Evolutionary conservation across 441 rosid species (phyloP).

Genomic region (Corymbia citriodora): DNA sequence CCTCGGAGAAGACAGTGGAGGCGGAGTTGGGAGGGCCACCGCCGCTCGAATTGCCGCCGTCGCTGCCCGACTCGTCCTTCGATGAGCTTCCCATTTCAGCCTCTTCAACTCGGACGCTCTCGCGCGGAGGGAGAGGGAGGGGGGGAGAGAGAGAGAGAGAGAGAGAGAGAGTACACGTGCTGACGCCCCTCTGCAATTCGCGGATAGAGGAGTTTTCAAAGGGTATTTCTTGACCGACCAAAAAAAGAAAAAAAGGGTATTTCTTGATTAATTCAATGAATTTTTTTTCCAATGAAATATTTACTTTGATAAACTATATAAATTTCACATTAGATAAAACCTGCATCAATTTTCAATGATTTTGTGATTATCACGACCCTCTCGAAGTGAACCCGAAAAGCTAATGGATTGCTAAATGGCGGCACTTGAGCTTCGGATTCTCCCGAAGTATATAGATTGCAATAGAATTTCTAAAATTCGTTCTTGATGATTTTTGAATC

Average conservation of each 20-base stretch:
- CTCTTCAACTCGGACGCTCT: background rate
- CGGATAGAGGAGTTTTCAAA: background rate
- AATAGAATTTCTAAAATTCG: background rate
- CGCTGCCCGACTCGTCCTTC: constrained; percentile 47
- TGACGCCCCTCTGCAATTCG: background rate
- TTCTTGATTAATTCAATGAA: background rate
- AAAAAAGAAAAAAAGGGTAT: too few species aligned
- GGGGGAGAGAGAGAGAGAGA: background rate
- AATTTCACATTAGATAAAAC: background rate
- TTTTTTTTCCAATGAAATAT: background rate
- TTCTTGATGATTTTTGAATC: background rate
- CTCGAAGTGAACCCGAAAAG: background rate
- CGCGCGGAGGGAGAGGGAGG: background rate
- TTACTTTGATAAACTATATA: background rate
- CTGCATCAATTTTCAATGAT: background rate
- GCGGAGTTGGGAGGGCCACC: constrained; percentile 64
- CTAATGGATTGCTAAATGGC: background rate
- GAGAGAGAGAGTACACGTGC: background rate
- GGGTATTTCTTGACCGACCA: background rate
- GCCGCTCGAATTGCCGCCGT: constrained; percentile 17
- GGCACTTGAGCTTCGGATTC: fast-evolving
- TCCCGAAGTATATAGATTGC: fast-evolving
- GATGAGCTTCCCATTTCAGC: constrained; percentile 74
- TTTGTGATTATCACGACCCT: background rate
- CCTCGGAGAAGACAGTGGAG: constrained; percentile 64